Percentiles rank a stretch among this genome's conserved stretches.
phyloP scores from a whole-genome alignment of 108 stramenopile species.

The Pseudonitzschia delicatissima region DNA sequence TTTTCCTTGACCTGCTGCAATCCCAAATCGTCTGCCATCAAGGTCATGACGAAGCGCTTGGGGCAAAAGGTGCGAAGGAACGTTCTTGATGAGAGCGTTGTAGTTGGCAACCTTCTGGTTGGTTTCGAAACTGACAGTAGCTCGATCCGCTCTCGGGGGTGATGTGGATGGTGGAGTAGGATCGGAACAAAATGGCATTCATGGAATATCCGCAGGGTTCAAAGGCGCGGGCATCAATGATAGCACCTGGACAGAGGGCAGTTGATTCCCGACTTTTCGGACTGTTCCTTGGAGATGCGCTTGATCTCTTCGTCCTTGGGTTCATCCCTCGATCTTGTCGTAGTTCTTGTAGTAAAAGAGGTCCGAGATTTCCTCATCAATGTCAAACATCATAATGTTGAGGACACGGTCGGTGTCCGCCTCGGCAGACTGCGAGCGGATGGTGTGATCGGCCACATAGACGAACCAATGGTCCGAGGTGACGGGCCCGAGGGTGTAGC shows the following conservation, averaged over 20 bases:
- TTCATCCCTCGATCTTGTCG: slow-evolving; percentile 56
- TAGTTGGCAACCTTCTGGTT: slow-evolving; percentile 89
- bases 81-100: slow-evolving; percentile 92
- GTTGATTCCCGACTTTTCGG: slow-evolving; percentile 79
- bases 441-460: slow-evolving; percentile 97
- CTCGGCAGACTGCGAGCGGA: slow-evolving; percentile 57
- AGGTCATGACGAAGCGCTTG: slow-evolving; percentile 95
- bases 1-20: slow-evolving; percentile 80
- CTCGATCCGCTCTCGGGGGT: slow-evolving; percentile 96
- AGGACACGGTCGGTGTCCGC: slow-evolving; percentile 93
- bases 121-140: slow-evolving; percentile 99
- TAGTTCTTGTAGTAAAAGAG: slow-evolving; percentile 86
- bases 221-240: slow-evolving; percentile 92
- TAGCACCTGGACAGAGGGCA: slow-evolving; percentile 92
- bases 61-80: slow-evolving; percentile 95
- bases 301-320: slow-evolving; percentile 77
- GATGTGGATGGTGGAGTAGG: slow-evolving; percentile 99
- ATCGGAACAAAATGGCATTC: slow-evolving; percentile 96
- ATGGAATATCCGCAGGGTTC: slow-evolving; percentile 98
- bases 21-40: slow-evolving; percentile 98
- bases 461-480: slow-evolving; percentile 99
- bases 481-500: slow-evolving; percentile 97
- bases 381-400: slow-evolving; percentile 99
- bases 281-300: slow-evolving; percentile 78
- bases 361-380: slow-evolving; percentile 85